phyloP scores from a whole-genome alignment of 2,329 filamentous ascomycete genomes.

The Fusarium albidum region DNA sequence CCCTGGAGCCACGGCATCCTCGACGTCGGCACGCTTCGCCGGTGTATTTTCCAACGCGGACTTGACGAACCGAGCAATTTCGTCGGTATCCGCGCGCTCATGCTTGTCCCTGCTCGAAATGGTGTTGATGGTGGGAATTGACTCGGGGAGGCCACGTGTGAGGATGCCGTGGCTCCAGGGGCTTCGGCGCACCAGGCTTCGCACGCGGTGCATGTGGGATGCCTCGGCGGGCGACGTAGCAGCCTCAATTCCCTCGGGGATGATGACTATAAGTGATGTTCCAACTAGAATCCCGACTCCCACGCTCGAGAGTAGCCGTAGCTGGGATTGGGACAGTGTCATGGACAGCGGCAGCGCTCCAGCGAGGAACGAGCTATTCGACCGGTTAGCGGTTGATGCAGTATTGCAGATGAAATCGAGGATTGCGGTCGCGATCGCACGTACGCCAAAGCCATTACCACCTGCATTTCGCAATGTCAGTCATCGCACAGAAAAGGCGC shows the following conservation, averaged over 20 bases:
- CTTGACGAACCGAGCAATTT: constrained; percentile 25
- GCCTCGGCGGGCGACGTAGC: constrained; percentile 68
- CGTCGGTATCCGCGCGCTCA: constrained; percentile 19
- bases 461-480: constrained; percentile 45
- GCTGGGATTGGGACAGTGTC: constrained; percentile 83
- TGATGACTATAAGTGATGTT: constrained; percentile 95
- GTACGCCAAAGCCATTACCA: constrained; percentile 68
- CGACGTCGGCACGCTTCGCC: constrained; percentile 23
- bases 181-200: constrained; percentile 44
- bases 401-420: constrained; percentile 20
- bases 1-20: constrained; percentile 18
- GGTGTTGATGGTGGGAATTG: constrained; percentile 32
- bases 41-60: constrained; percentile 5
- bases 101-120: constrained; percentile 6
- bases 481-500: not conserved
- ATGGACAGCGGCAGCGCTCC: constrained; percentile 91
- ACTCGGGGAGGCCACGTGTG: constrained; percentile 36
- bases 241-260: constrained; percentile 94
- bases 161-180: constrained; percentile 42
- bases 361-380: constrained; percentile 84
- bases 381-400: constrained; percentile 29
- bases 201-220: constrained; percentile 48
- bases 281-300: constrained; percentile 95
- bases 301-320: constrained; percentile 89
- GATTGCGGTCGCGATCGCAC: constrained; percentile 39